Conservation (phyloP, 164 flowering plant species). For the Tetrastigma voinierianum region DNA sequence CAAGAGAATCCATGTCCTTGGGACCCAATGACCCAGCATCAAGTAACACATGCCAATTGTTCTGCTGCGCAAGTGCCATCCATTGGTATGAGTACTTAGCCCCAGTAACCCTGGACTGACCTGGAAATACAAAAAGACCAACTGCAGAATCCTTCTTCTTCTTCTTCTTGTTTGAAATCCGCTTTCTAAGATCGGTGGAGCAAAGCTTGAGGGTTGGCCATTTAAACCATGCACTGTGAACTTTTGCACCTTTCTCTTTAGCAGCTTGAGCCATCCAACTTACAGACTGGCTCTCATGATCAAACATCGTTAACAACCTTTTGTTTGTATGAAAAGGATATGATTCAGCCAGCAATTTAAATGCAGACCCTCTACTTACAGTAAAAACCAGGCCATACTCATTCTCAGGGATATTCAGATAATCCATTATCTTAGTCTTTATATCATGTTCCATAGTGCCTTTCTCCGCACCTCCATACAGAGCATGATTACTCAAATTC, state of each 20-base stretch:
- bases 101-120: constrained; percentile 88
- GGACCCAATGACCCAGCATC: constrained; percentile 98
- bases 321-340: constrained; percentile 88
- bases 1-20: constrained; percentile 94
- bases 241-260: constrained; percentile 72
- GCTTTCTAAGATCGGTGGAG: constrained; percentile 78
- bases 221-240: constrained; percentile 71
- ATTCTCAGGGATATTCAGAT: constrained; percentile 84
- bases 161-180: constrained; percentile 66
- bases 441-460: constrained; percentile 85
- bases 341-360: constrained; percentile 79
- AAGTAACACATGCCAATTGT: constrained; percentile 90
- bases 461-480: constrained; percentile 87
- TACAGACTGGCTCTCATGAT: constrained; percentile 79
- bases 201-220: constrained; percentile 83
- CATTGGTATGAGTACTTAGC: constrained; percentile 93
- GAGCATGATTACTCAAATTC: constrained; percentile 84
- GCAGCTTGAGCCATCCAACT: constrained; percentile 82
- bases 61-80: constrained; percentile 97
- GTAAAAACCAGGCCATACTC: constrained; percentile 93
- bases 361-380: constrained; percentile 89
- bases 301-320: constrained; percentile 80
- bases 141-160: constrained; percentile 77
- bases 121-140: constrained; percentile 90
- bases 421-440: constrained; percentile 78